Base-by-base conservation (phyloP, 2,329 filamentous ascomycete species). In the Xylariaceae sp. region DNA sequence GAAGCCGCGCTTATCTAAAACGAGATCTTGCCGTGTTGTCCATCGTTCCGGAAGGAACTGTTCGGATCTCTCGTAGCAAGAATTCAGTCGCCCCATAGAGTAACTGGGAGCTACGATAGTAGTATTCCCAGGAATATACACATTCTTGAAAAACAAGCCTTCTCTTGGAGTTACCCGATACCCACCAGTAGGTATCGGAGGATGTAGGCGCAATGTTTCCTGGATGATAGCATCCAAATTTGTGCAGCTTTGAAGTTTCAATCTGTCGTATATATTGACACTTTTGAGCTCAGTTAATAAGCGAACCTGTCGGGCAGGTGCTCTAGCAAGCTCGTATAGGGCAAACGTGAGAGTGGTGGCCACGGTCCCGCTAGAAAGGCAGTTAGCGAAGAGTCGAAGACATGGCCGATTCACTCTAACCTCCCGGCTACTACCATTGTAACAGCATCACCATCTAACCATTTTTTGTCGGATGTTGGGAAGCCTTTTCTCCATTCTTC, bases 131-230 rank as follows among this genome's bases (percentile, higher is more conserved):
- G 67, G 67, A n/a, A 72, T 68, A 18, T 59, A 64, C 3, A 43
- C 55, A 6, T 54, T 60, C 15, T 67, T 64, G 3, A 70, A 50
- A 2, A 32, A 50, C 1, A 70, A 50, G 1, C 69, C 70, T 18
- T 59, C 55, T 2, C 62, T 55, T 1, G 68, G 64, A 0, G 65
- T 62, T 3, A 62, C 37, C 4, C 66, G 61, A 13, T 61, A 52
- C 1, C 61, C 68, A 8, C 65, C 68, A 2, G 64, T 64, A 11
- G 68, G 60, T 1, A 64, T 59, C 0, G 68, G 64, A 6, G 59
- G 63, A n/a, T 71, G 49, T 7, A 70, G 40, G 1, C 70, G 59
- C 23, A 72, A 50, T 0, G 67, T 66, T 45, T 72, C 70, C 16
- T 65, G 62, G 20, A 70, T 66, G 8, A 69, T 42, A 0, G 66